Evolutionary conservation across 441 rosid genomes (phyloP), one percentile per base, ranked within the genome.

Genomic region (Biscutella laevigata): DNA sequence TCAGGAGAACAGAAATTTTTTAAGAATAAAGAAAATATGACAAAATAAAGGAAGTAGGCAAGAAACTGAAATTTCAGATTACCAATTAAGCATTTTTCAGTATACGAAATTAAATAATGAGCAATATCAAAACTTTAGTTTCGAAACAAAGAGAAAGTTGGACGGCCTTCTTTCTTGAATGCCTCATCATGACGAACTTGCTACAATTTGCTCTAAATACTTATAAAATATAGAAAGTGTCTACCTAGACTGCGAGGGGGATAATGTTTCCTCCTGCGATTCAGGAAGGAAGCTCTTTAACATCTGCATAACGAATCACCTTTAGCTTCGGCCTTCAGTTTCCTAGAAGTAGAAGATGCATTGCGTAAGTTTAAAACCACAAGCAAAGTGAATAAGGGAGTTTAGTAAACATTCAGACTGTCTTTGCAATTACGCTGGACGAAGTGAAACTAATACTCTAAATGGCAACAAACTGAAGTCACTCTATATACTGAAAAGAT

Each of bases 201-300:
- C 21, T 22, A 30, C 48, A 33, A 1, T 3, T 9, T 25, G 28
- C 16, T 7, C 20, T 7, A 53, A 13, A 27, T 14, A 41, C 1
- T 27, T 25, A 10, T 5, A 15, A 26, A 19, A 41, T 1, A 56
- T 2, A 43, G 59, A 30, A 54, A 53, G 32, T 40, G 53, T 42
- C 2, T 46, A 79, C 88, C 77, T 59, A 26, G 71, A 37, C 26
- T 27, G 63, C 13, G 75, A 55, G 55, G 73, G 41, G 71, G 68
- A 57, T 22, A 59, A 61, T 38, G 69, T 46, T 20, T 58, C 50
- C 60, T 76, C 79, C 71, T 40, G 75, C 25, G 57, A 62, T 60
- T 61, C 62, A 68, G 74, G 72, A 69, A 79, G 72, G 62, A 72
- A 71, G 53, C 78, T 73, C 71, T 68, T 77, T 60, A 89, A 74